A percentile compares a stretch with the other conserved stretches of the same genome.
These are phyloP conservation scores for Nicotiana benthamiana DNA, from an alignment of 257 asterid genomes.

Conservation along the genomic window DNA sequence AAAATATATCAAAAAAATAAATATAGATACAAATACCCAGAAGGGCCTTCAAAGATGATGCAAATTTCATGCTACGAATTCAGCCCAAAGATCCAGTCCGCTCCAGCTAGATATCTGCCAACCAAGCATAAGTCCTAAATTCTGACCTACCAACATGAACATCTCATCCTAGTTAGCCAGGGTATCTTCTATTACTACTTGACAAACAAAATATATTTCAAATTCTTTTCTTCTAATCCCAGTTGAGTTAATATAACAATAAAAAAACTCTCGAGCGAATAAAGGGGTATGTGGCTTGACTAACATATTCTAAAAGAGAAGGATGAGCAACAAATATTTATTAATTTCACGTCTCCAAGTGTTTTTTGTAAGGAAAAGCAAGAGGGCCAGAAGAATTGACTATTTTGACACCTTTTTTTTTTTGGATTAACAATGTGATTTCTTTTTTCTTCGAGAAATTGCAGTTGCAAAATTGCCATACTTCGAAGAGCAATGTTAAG, in stretches of 20 bases:
- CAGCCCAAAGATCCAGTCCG: not conserved
- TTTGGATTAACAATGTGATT: not conserved
- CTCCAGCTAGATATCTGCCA: not conserved
- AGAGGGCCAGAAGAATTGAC: too few species aligned
- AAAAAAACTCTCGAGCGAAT: not conserved
- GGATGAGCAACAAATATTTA: not conserved
- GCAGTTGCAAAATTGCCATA: not conserved
- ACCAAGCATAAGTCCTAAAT: not conserved
- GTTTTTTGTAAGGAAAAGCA: not conserved
- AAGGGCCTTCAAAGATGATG: too few species aligned
- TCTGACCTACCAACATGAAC: not conserved
- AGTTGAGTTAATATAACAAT: not conserved
- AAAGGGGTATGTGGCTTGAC: not conserved
- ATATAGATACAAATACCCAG: too few species aligned
- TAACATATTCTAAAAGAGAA: not conserved
- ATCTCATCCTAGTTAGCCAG: not conserved
- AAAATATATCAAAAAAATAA: too few species aligned
- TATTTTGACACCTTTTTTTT: too few species aligned
- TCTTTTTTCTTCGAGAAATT: not conserved
- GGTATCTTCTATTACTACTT: not conserved
- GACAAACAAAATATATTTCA: not conserved
- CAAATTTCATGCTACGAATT: not conserved
- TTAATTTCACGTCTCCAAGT: not conserved
- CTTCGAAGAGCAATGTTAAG: too few species aligned
- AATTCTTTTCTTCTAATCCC: not conserved